These are phyloP conservation scores for Yamadazyma diospyri DNA, from an alignment of 1,139 yeast species.

Conservation along the genomic window DNA sequence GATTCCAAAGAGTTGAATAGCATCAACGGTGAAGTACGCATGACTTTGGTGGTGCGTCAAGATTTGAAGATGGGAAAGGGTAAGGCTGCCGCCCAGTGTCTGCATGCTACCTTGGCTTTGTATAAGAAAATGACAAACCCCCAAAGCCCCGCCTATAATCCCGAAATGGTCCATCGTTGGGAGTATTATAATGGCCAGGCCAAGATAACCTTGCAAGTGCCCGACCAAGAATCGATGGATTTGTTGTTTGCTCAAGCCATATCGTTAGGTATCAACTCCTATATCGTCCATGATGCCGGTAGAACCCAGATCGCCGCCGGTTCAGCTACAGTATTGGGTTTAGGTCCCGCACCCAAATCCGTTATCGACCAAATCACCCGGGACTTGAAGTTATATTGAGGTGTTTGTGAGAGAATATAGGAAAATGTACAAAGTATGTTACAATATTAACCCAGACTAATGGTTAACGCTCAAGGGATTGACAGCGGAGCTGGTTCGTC, in stretches of 20 bases:
- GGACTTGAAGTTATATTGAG: conserved; percentile 64
- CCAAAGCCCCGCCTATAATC: conserved; percentile 53
- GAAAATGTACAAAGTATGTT: too few relatives aligned
- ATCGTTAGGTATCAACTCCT: conserved; percentile 72
- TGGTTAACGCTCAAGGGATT: conserved; percentile 35
- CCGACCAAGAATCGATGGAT: conserved; percentile 72
- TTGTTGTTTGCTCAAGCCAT: conserved; percentile 77
- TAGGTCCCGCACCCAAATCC: conserved; percentile 95
- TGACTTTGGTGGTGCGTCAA: conserved; percentile 85
- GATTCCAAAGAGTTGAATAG: conserved; percentile 57
- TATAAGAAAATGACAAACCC: conserved; percentile 66
- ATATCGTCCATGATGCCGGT: conserved; percentile 92
- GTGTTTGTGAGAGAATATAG: neutral
- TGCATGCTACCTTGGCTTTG: conserved; percentile 94
- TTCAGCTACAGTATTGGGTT: conserved; percentile 87
- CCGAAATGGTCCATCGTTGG: conserved; percentile 72
- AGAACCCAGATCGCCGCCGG: conserved; percentile 95
- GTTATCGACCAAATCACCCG: conserved; percentile 81
- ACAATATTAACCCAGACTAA: conserved; percentile 4
- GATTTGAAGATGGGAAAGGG: conserved; percentile 94
- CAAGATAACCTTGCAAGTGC: conserved; percentile 84
- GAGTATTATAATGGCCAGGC: conserved; percentile 79
- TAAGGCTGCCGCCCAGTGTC: conserved; percentile 95
- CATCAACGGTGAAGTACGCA: conserved; percentile 74
- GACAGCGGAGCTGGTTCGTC: conserved; percentile 45